Base-by-base conservation (phyloP, 2,329 filamentous ascomycete genomes). In the Chrysosporium queenslandicum region DNA sequence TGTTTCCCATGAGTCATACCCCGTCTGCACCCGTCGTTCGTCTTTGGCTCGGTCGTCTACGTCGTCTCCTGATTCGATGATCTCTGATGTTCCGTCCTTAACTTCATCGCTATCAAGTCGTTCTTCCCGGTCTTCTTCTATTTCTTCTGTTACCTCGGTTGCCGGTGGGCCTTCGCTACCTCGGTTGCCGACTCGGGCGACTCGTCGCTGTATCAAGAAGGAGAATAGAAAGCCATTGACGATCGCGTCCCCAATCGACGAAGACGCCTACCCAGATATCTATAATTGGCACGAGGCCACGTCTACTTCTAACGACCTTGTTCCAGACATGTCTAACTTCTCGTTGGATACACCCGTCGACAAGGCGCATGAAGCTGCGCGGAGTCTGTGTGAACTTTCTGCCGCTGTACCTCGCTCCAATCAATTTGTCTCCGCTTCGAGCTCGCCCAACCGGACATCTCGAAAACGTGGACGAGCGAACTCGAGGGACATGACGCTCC, bases 31-130 rank as follows among this genome's bases (percentile, higher is more conserved):
- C 70, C 69, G 75, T 53, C 73, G 64, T 60, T 74, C 62, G 16
- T 78, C 74, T 55, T 65, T 74, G 57, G 72, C 73, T 53, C 76
- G 71, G 52, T 75, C 76, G 20, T 71, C 73, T 41, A 66, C 66
- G 18, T 77, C 74, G 7, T 78, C 75, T 40, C 80, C 80, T n/a
- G 79, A 82, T 57, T 82, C 80, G 30, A 79, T 82, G 75, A 66
- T 81, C 32, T 81, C 79, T 25, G 80, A 83, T 63, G 72, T 72
- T 51, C 79, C 77, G 32, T 74, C 74, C 12, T 69, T 78, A 55
- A 78, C 77, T 56, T 73, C 76, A 29, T 54, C 52, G 2, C 48
- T 25, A 8, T 78, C 75, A 50, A 78, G 66, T 58, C 70, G 69
- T 59, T 69, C 65, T 64, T 79, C 76, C 68, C 76, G 77, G 64